Evolutionary conservation across 164 flowering plant genomes (phyloP).

Genomic region (Piper longum): DNA sequence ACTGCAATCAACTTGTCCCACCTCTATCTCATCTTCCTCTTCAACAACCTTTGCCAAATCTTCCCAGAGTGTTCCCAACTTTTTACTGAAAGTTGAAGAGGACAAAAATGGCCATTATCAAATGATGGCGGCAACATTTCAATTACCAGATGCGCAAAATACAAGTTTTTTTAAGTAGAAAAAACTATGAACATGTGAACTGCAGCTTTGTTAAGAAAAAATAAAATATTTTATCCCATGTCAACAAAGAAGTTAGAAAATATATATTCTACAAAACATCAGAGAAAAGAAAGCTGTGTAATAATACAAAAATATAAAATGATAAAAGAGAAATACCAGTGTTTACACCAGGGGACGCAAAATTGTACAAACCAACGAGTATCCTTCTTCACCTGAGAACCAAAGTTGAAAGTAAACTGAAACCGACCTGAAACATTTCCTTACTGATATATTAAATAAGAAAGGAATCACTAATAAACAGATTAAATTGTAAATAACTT

Average conservation of each 20-base stretch:
- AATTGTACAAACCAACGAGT: slow-evolving; percentile 92
- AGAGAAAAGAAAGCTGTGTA: neutral
- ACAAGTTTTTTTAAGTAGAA: neutral
- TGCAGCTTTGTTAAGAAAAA: neutral
- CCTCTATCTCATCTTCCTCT: slow-evolving; percentile 85
- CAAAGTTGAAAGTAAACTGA: neutral
- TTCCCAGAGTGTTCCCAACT: slow-evolving; percentile 89
- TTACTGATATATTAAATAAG: neutral
- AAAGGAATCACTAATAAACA: neutral
- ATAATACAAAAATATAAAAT: neutral
- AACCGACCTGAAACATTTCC: neutral
- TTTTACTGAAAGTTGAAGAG: slow-evolving; percentile 46
- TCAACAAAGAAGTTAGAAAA: neutral
- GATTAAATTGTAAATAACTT: no score
- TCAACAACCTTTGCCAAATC: slow-evolving; percentile 77
- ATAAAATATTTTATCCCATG: no score
- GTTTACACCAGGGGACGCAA: slow-evolving; percentile 99
- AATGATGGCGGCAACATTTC: neutral
- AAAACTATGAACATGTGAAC: neutral
- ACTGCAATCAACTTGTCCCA: slow-evolving; percentile 87
- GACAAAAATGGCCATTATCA: neutral
- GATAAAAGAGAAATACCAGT: slow-evolving; percentile 49
- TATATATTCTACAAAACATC: neutral
- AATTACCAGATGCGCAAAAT: neutral
- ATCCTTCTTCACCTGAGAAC: slow-evolving; percentile 73